These are phyloP conservation scores for Bipolaris victoriae DNA, from an alignment of 2,329 filamentous ascomycete species.

Conservation along the genomic window DNA sequence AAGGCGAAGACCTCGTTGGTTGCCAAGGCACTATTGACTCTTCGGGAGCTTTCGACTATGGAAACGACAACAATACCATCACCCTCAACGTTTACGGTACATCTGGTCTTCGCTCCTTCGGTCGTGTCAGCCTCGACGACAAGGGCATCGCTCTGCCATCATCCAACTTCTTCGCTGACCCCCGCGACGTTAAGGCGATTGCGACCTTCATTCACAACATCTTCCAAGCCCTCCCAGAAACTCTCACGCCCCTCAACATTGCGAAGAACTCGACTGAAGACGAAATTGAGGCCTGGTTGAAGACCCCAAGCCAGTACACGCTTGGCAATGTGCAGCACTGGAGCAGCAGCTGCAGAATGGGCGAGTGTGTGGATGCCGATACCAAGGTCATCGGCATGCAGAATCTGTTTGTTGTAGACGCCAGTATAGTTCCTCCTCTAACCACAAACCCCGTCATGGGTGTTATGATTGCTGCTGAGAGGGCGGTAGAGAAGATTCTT, in stretches of 20 bases:
- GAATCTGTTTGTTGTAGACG: conserved; percentile 61
- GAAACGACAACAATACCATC: conserved; percentile 54
- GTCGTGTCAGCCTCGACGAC: conserved; percentile 55
- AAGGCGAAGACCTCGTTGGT: conserved; percentile 53
- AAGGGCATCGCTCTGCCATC: conserved; percentile 54
- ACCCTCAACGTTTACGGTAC: conserved; percentile 65
- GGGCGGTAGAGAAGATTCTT: conserved; percentile 58
- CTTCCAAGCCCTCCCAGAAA: conserved; percentile 55
- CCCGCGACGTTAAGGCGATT: conserved; percentile 57
- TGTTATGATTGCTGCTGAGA: conserved; percentile 61
- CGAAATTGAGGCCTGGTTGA: conserved; percentile 59
- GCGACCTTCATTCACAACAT: conserved; percentile 59
- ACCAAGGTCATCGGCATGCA: conserved; percentile 56
- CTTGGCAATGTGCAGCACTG: conserved; percentile 61
- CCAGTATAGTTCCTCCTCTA: conserved; percentile 57
- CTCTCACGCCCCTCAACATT: conserved; percentile 58
- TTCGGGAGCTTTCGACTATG: conserved; percentile 52
- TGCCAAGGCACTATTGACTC: conserved; percentile 62
- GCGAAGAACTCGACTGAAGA: conserved; percentile 54
- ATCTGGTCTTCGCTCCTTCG: conserved; percentile 59
- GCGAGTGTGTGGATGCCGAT: conserved; percentile 56
- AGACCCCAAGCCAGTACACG: conserved; percentile 56
- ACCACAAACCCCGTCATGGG: conserved; percentile 63
- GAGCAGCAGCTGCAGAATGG: conserved; percentile 60
- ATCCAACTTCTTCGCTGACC: conserved; percentile 54